Evolutionary conservation across 2,329 filamentous ascomycete genomes (phyloP).

Genomic region (Chrysoporthe deuterocubensis): DNA sequence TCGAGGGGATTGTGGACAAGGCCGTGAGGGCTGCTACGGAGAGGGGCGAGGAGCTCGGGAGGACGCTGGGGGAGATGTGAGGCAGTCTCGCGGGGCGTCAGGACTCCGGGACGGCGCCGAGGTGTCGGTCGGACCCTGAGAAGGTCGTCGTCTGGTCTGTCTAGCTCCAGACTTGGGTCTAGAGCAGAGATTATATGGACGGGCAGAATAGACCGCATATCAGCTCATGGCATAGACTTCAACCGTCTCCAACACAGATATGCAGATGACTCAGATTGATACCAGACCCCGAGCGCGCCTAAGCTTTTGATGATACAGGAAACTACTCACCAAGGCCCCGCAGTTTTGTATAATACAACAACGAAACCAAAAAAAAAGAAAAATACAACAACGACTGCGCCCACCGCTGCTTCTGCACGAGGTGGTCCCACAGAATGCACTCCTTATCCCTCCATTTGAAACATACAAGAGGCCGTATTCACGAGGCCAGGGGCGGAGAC

Average conservation of each 20-base stretch:
- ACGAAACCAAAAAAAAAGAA: neutral
- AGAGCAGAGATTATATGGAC: neutral
- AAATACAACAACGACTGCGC: neutral
- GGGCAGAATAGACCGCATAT: neutral
- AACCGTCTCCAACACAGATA: neutral
- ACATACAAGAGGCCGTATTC: neutral
- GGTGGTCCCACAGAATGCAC: neutral
- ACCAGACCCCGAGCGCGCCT: neutral
- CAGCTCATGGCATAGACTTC: neutral
- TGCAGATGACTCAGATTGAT: neutral
- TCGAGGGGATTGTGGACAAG: constrained; percentile 49
- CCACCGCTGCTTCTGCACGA: neutral
- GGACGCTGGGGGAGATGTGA: constrained; percentile 22
- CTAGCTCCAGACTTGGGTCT: neutral
- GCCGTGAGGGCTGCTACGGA: constrained; percentile 51
- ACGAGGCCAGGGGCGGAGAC: neutral
- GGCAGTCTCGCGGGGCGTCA: neutral
- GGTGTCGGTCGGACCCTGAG: neutral
- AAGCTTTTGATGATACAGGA: neutral
- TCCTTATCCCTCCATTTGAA: neutral
- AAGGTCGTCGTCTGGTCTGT: neutral
- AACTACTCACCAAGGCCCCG: neutral
- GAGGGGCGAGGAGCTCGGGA: constrained; percentile 49
- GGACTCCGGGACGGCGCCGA: neutral
- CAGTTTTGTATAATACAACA: neutral